Conservation (phyloP, 768 basidiomycete species). For the Russula sp. region DNA sequence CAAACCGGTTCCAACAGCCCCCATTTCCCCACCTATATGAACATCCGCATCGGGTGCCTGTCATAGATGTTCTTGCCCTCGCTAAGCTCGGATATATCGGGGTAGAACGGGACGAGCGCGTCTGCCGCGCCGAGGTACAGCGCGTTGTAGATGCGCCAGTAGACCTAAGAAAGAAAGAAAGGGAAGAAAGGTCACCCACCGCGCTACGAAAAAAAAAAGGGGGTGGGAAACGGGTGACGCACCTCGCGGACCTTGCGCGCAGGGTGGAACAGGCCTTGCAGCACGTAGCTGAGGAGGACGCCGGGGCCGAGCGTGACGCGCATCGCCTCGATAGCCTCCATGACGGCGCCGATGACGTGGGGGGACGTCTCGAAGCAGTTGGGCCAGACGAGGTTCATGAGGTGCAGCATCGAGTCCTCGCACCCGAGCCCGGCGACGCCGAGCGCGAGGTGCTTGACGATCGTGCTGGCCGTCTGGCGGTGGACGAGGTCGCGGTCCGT, state of each 20-base stretch:
- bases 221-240: slow-evolving; percentile 17
- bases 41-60: slow-evolving; percentile 77
- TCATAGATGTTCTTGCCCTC: slow-evolving; percentile 88
- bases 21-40: slow-evolving; percentile 43
- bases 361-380: slow-evolving; percentile 98
- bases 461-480: slow-evolving; percentile 95
- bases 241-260: slow-evolving; percentile 96
- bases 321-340: slow-evolving; percentile 99
- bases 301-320: slow-evolving; percentile 93
- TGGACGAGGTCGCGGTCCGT: slow-evolving; percentile 98
- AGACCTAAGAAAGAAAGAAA: slow-evolving; percentile 38
- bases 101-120: slow-evolving; percentile 92
- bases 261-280: slow-evolving; percentile 96
- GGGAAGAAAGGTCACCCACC: background rate
- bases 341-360: slow-evolving; percentile 95
- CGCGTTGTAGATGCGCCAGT: slow-evolving; percentile 95
- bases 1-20: background rate
- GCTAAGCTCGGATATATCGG: slow-evolving; percentile 82
- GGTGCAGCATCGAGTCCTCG: slow-evolving; percentile 95
- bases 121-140: slow-evolving; percentile 88
- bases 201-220: too few relatives aligned
- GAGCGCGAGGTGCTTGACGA: slow-evolving; percentile 95
- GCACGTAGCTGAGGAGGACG: slow-evolving; percentile 81
- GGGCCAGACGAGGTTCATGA: slow-evolving; percentile 99
- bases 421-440: slow-evolving; percentile 96